Evolutionary conservation across 331 rosid species (phyloP), one percentile per base, ranked within the genome.

Genomic region (Quercus phellos): DNA sequence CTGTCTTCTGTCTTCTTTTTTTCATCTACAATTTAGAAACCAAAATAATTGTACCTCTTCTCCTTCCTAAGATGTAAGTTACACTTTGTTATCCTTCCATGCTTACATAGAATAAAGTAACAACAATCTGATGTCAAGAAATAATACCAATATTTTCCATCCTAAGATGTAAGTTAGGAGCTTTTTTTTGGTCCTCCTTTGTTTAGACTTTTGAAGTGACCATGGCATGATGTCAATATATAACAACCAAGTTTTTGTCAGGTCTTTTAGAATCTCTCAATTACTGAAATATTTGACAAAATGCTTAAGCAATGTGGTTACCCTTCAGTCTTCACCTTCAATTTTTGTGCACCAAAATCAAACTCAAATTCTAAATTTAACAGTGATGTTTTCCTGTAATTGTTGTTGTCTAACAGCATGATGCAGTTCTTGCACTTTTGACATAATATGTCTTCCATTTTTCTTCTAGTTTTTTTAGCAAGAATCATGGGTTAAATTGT

Each of bases 401-500:
- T 34, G 24, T 18, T 32, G 34, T 66, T 1, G 70, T 66, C 27
- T 34, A 34, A 51, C n/a, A 35, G 51, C 22, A 9, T 71, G 72
- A 32, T 77, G 43, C 26, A 22, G 55, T 38, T 42, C 29, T 11
- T 42, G 6, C 63, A 18, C 16, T 76, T 72, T 43, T 26, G 26
- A 42, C 51, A n/a, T 24, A n/a, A 72, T 54, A 14, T 29, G 32
- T 51, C 73, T 64, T 51, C 68, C 74, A 66, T 68, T 74, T 63
- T 76, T 59, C 79, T 74, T 74, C 70, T 42, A 70, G 4, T 12
- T 58, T 82, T 27, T 79, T 66, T 29, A 30, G 51, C 70, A 73
- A 72, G 74, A 55, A 46, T 55, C 43, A 30, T 78, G n/a, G 80
- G 77, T 74, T 79, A 63, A 79, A 80, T 66, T 77, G 30, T 81